phyloP scores from a whole-genome alignment of 1,284 basidiomycete species.

The Sphaerobolus stellatus region DNA sequence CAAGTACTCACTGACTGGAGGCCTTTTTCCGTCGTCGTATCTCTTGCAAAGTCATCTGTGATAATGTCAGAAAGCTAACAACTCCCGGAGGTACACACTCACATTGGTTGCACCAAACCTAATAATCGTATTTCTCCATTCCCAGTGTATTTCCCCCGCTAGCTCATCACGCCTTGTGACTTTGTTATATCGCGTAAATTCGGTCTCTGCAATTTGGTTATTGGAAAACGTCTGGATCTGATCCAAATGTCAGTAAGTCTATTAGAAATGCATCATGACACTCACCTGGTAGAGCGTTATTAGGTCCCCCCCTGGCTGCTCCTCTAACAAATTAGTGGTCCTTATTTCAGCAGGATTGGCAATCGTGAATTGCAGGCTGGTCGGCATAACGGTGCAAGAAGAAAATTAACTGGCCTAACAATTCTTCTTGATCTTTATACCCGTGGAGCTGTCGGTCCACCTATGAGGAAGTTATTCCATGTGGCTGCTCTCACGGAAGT shows the following conservation, averaged over 20 bases:
- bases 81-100: background rate
- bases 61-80: background rate
- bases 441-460: too few species aligned
- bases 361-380: constrained; percentile 3
- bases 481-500: too few species aligned
- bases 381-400: background rate
- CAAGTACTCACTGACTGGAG: constrained; percentile 45
- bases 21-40: constrained; percentile 50
- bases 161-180: constrained; percentile 3
- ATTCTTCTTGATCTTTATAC: too few species aligned
- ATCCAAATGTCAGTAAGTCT: background rate
- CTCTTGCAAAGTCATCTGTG: constrained; percentile 43
- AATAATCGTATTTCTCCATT: background rate
- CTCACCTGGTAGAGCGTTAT: background rate
- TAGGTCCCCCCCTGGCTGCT: background rate
- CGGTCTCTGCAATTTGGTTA: constrained; percentile 3
- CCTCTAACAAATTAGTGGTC: constrained; percentile 5
- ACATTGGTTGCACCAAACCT: background rate
- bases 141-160: constrained; percentile 4
- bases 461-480: too few species aligned
- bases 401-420: too few species aligned
- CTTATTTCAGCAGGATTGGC: constrained; percentile 1
- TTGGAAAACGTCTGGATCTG: constrained; percentile 11
- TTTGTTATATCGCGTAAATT: constrained; percentile 7
- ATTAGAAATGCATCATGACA: background rate